phyloP scores from a whole-genome alignment of 805 yeast species.

The Cyberlindnera euphorbiae region DNA sequence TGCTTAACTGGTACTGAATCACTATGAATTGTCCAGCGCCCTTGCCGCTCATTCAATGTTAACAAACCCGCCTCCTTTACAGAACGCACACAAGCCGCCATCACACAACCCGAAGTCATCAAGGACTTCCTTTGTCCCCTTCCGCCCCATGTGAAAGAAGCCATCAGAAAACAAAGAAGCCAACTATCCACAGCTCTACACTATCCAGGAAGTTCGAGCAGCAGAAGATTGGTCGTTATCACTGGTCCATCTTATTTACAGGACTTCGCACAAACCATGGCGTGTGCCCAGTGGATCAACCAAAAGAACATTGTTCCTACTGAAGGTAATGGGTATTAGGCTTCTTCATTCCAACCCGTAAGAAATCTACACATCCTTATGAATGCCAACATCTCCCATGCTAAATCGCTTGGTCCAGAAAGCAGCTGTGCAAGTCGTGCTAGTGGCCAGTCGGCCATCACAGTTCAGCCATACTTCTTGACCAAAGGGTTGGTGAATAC shows the following conservation, averaged over 20 bases:
- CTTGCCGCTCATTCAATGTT: neutral
- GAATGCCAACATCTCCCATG: conserved; percentile 8
- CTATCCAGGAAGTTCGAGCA: neutral
- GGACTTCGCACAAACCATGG: conserved; percentile 3
- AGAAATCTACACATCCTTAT: no score
- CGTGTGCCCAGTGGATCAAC: conserved; percentile 11
- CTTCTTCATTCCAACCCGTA: neutral
- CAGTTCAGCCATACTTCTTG: conserved; percentile 9
- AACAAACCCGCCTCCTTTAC: neutral
- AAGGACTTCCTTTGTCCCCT: conserved; percentile 14
- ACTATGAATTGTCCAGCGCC: conserved; percentile 1
- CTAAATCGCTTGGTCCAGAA: neutral
- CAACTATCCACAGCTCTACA: neutral
- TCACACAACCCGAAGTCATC: conserved; percentile 16
- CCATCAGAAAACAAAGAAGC: neutral
- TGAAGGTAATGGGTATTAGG: no score
- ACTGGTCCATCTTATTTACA: conserved; percentile 7
- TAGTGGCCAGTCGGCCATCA: neutral
- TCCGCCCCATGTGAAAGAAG: neutral
- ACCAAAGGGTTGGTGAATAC: conserved; percentile 10
- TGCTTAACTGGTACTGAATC: conserved; percentile 9
- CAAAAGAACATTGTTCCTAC: conserved; percentile 1
- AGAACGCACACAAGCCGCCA: conserved; percentile 17
- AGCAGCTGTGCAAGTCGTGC: neutral
- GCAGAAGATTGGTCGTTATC: conserved; percentile 3